Evolutionary conservation across 2,329 filamentous ascomycete genomes (phyloP), one percentile per base, ranked within the genome.

Genomic region (Cordyceps militaris): DNA sequence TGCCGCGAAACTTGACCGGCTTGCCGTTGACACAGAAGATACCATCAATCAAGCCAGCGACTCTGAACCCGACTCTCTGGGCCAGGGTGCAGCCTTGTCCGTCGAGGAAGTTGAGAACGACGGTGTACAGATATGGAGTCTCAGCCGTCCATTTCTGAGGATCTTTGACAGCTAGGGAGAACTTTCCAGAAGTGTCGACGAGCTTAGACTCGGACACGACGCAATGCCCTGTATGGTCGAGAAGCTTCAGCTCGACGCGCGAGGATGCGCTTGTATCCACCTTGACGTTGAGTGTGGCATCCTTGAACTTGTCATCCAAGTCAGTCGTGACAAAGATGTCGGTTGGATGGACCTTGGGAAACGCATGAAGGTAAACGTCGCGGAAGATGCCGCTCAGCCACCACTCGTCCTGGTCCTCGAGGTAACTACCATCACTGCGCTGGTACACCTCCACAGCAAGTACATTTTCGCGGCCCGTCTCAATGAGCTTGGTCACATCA

Each of bases 361-460:
- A 88, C 0, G 80, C 79, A 28, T 87, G 73, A 10, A 90, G 71
- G 59, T 80, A 82, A 0, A 90, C 86, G 60, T 89, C 85, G 42
- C 87, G 77, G 64, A 89, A 89, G 60, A 89, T 89, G 23, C 80
- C 77, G 54, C 78, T 82, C 5, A 87, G 69, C 80, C 84, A 85
- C 84, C 86, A 88, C 68, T 88, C 83, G 64, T 88, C 84, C 61
- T 81, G 85, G 60, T 89, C 86, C 65, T 90, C 87, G 34, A 89
- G 81, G 61, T 89, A 89, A 21, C 80, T 85, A 3, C 86, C 87
- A 65, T 90, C 84, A 34, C 83, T 89, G 63, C 82, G 83, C 67
- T 90, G 86, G 61, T 90, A 90, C 0, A 90, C 87, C 52, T 83
- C 78, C 0, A 90, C 85, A 2, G 80, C 79, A 2, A 91, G 67